Conservation (phyloP, 2,329 filamentous ascomycete species). For the Fusarium domesticum region DNA sequence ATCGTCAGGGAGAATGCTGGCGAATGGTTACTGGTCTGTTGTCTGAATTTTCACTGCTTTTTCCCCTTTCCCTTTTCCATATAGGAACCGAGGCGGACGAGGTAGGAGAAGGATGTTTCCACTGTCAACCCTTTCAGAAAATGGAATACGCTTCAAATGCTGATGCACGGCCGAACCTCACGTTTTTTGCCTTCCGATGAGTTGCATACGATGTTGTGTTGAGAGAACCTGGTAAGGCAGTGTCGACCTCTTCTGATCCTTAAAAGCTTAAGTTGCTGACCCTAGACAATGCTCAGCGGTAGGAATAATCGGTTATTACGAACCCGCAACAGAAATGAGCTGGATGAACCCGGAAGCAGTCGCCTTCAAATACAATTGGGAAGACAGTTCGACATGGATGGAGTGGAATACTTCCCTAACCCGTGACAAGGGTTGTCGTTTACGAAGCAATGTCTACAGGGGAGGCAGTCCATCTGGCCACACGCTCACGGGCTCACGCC, state of each 20-base stretch:
- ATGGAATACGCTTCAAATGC: no score
- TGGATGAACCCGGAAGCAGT: conserved; percentile 3
- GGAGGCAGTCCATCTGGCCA: conserved; percentile 6
- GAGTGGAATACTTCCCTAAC: conserved; percentile 20
- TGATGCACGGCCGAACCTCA: no score
- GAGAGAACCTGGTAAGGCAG: not conserved
- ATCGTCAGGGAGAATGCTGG: not conserved
- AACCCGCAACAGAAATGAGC: conserved; percentile 4
- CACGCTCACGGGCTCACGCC: conserved; percentile 12
- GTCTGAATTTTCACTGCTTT: not conserved
- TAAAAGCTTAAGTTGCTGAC: not conserved
- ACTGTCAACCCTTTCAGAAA: no score
- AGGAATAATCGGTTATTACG: not conserved
- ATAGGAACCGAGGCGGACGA: not conserved
- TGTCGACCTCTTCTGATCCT: not conserved
- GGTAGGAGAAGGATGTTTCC: no score
- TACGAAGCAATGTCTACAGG: conserved; percentile 13
- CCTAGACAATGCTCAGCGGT: not conserved
- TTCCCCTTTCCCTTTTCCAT: not conserved
- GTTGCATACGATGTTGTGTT: not conserved
- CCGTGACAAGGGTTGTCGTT: conserved; percentile 24
- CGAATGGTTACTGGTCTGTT: not conserved
- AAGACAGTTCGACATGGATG: conserved; percentile 1
- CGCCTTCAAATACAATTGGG: conserved; percentile 16
- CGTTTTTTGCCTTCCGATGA: not conserved